phyloP scores from a whole-genome alignment of 805 yeast genomes.

The Maudiozyma saulgeensis region DNA sequence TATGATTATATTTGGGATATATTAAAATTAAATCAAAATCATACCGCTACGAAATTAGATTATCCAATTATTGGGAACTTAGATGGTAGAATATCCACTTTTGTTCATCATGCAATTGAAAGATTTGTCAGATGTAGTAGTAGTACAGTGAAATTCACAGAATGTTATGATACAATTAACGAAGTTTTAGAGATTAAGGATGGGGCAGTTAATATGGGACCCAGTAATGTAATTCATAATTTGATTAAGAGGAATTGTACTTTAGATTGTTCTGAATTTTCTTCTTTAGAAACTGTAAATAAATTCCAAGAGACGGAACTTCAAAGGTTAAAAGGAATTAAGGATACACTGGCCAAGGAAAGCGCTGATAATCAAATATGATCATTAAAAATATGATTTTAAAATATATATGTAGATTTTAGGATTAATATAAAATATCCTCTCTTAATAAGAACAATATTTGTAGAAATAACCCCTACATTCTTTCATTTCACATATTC shows the following conservation, averaged over 20 bases:
- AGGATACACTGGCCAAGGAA: background rate
- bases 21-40: slow-evolving; percentile 21
- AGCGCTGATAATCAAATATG: background rate
- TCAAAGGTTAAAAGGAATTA: slow-evolving; percentile 1
- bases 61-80: slow-evolving; percentile 25
- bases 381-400: background rate
- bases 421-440: background rate
- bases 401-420: background rate
- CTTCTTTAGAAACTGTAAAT: slow-evolving; percentile 21
- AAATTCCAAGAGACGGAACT: slow-evolving; percentile 10
- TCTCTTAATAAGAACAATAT: too few species aligned
- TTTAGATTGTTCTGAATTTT: slow-evolving; percentile 17
- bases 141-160: slow-evolving; percentile 27
- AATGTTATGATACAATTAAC: slow-evolving; percentile 26
- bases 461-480: too few species aligned
- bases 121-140: slow-evolving; percentile 27
- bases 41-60: slow-evolving; percentile 17
- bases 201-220: slow-evolving; percentile 24
- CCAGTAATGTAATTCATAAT: slow-evolving; percentile 25
- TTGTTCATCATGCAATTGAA: slow-evolving; percentile 25
- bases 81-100: slow-evolving; percentile 22
- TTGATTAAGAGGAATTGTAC: slow-evolving; percentile 23
- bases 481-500: too few species aligned
- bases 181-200: slow-evolving; percentile 3
- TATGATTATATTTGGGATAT: slow-evolving; percentile 28